A percentile compares a stretch with the other conserved stretches of the same genome.
Conservation (phyloP, 192 early-diverging fungal genomes). For the Backusella liffmaniae region DNA sequence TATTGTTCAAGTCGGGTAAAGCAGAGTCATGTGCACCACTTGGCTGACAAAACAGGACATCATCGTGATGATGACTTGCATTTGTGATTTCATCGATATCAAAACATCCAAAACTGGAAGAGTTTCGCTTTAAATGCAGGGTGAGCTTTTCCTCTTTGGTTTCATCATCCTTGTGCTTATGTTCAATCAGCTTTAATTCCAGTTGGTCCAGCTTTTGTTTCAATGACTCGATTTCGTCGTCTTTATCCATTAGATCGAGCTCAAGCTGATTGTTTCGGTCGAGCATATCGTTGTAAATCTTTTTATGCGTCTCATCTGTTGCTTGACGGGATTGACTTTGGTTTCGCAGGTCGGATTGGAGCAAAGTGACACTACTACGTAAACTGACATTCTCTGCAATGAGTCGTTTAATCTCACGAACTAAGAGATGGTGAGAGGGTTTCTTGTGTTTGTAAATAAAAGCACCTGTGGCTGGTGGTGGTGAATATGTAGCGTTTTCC, state of each 20-base stretch:
- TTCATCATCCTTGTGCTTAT: neutral
- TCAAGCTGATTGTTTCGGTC: constrained; percentile 16
- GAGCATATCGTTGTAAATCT: constrained; percentile 18
- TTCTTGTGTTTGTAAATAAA: neutral
- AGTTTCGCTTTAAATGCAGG: neutral
- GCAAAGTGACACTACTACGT: constrained; percentile 16
- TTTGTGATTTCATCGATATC: neutral
- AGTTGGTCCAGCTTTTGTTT: constrained; percentile 17
- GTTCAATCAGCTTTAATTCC: neutral
- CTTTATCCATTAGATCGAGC: constrained; percentile 11
- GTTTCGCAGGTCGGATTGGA: constrained; percentile 25
- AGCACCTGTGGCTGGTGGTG: neutral
- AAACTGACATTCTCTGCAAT: constrained; percentile 29
- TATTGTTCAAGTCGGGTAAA: constrained; percentile 11
- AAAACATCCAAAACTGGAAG: neutral
- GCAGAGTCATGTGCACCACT: constrained; percentile 15
- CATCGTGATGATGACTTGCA: neutral
- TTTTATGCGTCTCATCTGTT: constrained; percentile 25
- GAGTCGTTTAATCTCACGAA: constrained; percentile 33
- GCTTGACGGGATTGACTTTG: constrained; percentile 24
- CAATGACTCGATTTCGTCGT: constrained; percentile 22
- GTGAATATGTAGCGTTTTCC: neutral
- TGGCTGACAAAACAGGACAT: constrained; percentile 6
- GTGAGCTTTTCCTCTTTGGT: neutral
- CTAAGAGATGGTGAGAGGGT: constrained; percentile 12